Percentiles rank a stretch among this genome's conserved stretches.
These are phyloP conservation scores for Naganishia onofrii DNA, from an alignment of 768 basidiomycete genomes.

Conservation along the genomic window DNA sequence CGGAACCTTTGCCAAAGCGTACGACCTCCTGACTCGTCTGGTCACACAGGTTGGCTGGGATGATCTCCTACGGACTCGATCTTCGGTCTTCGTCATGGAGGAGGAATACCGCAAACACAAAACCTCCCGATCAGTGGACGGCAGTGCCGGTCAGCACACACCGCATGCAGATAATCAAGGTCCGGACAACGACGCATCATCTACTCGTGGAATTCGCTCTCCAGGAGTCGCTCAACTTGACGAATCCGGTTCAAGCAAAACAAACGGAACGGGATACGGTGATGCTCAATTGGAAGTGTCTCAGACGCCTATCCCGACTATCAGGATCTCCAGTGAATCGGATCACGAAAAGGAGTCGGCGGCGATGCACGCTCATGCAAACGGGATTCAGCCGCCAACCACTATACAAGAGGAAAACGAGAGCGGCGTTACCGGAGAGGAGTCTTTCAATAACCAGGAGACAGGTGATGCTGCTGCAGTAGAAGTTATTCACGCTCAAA, in stretches of 20 bases:
- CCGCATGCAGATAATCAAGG: conserved; percentile 52
- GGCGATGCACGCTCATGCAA: conserved; percentile 42
- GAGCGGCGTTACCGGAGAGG: conserved; percentile 41
- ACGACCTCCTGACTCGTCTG: conserved; percentile 80
- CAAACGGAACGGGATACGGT: conserved; percentile 3
- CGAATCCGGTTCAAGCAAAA: background rate
- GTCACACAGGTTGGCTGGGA: conserved; percentile 98
- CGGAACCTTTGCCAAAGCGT: conserved; percentile 94
- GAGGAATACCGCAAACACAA: conserved; percentile 99
- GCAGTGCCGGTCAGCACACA: conserved; percentile 31
- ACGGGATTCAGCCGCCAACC: conserved; percentile 36
- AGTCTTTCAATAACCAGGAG: background rate
- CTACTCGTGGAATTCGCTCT: conserved; percentile 33
- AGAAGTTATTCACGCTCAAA: conserved; percentile 45
- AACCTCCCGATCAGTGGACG: conserved; percentile 66
- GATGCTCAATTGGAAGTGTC: conserved; percentile 41
- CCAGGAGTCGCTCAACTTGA: conserved; percentile 23
- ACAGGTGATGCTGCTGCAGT: conserved; percentile 33
- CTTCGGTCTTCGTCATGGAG: conserved; percentile 97
- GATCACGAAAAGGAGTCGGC: conserved; percentile 62
- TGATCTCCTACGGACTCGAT: conserved; percentile 91
- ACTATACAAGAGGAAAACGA: conserved; percentile 51
- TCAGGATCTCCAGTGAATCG: conserved; percentile 71
- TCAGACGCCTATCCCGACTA: conserved; percentile 60
- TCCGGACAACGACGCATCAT: conserved; percentile 36